Base-by-base conservation (phyloP, 768 basidiomycete genomes). In the Cystobasidiopsis lactophilus region DNA sequence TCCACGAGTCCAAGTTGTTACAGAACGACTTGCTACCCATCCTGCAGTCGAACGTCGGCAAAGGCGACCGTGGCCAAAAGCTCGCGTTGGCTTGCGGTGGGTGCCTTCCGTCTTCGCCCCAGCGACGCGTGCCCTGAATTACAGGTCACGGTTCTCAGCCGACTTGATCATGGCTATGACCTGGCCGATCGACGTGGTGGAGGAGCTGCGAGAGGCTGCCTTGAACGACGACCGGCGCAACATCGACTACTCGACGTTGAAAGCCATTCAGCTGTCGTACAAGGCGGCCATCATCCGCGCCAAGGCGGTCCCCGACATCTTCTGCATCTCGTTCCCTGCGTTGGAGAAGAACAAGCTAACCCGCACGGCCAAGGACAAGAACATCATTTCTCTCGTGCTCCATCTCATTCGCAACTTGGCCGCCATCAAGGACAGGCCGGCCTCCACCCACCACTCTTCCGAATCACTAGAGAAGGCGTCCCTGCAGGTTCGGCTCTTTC, bases 161-260 rank as follows among this genome's bases (percentile, higher is more conserved):
- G 93, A 96, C 64, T 71, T 98, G 23, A 79, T 96, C 64, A 83
- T 85, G 0, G 88, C 89, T 0, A 84, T 98, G 83, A 96, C 91
- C 1, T 98, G 93, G 93, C 93, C 93, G 0, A 91, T 98, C 51
- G 85, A 96, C 66, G 71, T 96, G 57, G 82, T 85, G 0, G 82
- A 85, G 61, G 93, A 96, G 67, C 71, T 98, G 57, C 82, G 81
- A 60, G 93, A 96, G 63, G 76, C 95, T 51, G 79, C 82, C 63
- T 65, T 69, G 31, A 82, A 86, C 40, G 82, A 80, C 37, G 65
- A 66, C 40, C 82, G 83, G 66, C 76, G 74, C 55, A 29, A 52
- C 37, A 50, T 61, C 24, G 93, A 98, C 65, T 96, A 88, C 66
- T 85, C 85, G 0, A 78, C 80, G 55, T 73, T 96, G 5, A 65